Evolutionary conservation across 2,329 filamentous ascomycete genomes (phyloP).

Genomic region (Fusarium avenaceum): DNA sequence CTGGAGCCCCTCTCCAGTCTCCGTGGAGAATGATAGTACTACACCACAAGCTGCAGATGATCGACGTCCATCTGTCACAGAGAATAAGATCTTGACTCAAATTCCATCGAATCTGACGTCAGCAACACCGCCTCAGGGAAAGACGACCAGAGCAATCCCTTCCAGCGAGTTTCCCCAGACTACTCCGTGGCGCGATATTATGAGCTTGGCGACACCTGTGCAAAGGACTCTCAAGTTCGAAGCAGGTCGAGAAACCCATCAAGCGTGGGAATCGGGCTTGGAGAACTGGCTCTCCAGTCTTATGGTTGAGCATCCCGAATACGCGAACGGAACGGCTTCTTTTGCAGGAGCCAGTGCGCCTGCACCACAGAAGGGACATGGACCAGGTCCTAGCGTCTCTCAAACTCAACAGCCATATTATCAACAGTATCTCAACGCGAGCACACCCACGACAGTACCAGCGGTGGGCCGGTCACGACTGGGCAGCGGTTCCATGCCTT

Average conservation of each 20-base stretch:
- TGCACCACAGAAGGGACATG: constrained; percentile 35
- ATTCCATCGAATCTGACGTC: constrained; percentile 53
- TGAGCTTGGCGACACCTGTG: constrained; percentile 72
- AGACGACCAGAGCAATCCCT: constrained; percentile 35
- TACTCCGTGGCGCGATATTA: constrained; percentile 81
- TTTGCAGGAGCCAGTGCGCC: constrained; percentile 45
- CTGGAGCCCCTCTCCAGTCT: constrained; percentile 62
- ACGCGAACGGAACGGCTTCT: constrained; percentile 56
- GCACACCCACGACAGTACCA: constrained; percentile 48
- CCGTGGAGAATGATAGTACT: constrained; percentile 53
- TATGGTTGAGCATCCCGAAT: constrained; percentile 62
- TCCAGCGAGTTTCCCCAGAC: constrained; percentile 51
- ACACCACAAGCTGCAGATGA: constrained; percentile 41
- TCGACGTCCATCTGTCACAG: constrained; percentile 57
- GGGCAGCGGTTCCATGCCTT: constrained; percentile 56
- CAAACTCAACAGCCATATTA: constrained; percentile 64
- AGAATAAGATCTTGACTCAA: constrained; percentile 60
- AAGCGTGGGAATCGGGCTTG: constrained; percentile 81
- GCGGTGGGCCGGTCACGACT: constrained; percentile 55
- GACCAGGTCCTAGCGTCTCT: constrained; percentile 43
- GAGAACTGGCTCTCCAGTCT: constrained; percentile 67
- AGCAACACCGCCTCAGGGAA: constrained; percentile 55
- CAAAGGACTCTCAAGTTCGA: constrained; percentile 83
- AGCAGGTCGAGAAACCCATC: constrained; percentile 78
- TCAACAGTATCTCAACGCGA: constrained; percentile 68